phyloP scores from a whole-genome alignment of 805 yeast species.

The Saccharomycopsis guyanensis region DNA sequence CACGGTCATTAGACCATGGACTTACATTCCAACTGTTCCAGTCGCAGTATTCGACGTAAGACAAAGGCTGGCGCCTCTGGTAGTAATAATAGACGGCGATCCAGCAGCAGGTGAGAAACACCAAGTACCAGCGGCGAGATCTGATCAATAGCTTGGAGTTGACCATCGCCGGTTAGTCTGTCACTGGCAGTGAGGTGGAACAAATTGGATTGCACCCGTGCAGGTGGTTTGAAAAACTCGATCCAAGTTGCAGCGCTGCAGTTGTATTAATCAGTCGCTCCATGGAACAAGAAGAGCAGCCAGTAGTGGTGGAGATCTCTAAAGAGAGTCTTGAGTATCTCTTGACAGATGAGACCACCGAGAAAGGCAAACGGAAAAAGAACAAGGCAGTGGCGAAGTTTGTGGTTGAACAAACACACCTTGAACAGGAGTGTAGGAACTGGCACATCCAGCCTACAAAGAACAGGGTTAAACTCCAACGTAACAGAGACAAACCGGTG shows the following conservation, averaged over 20 bases:
- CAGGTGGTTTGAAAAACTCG: no score
- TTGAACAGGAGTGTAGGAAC: neutral
- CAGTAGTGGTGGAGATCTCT: neutral
- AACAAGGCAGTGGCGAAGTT: neutral
- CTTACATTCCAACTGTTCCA: constrained; percentile 9
- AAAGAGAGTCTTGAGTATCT: neutral
- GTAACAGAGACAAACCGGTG: no score
- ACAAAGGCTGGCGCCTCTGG: constrained; percentile 10
- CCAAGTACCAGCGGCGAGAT: constrained; percentile 11
- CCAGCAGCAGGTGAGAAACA: constrained; percentile 7
- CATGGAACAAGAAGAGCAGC: no score
- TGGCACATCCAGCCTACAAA: no score
- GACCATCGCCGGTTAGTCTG: constrained; percentile 5
- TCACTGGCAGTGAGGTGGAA: neutral
- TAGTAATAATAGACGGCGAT: constrained; percentile 10
- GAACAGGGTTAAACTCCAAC: no score
- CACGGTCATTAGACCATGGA: neutral
- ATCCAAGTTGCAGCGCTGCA: no score
- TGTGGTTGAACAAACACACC: neutral
- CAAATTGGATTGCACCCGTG: no score
- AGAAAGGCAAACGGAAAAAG: neutral
- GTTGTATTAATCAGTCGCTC: no score
- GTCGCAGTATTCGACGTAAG: constrained; percentile 3
- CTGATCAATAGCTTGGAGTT: constrained; percentile 7
- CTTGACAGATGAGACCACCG: neutral